Conservation (phyloP, 306 rosid genomes). For the Delonix regia region DNA sequence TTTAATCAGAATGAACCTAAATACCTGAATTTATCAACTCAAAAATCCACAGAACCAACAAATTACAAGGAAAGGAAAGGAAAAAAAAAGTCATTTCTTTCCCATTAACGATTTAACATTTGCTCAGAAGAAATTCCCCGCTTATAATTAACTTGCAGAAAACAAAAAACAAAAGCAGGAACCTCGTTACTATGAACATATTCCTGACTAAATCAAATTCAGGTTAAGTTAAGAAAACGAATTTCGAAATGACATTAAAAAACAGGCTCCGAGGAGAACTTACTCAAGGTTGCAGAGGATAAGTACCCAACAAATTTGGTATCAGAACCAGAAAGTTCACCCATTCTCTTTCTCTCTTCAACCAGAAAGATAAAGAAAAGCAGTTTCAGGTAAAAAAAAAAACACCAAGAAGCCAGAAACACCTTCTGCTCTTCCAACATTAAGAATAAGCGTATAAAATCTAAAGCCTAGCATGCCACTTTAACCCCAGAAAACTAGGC, state of each 20-base stretch:
- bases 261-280: neutral
- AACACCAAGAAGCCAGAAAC: neutral
- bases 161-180: neutral
- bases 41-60: neutral
- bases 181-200: neutral
- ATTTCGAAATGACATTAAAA: neutral
- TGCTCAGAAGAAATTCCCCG: neutral
- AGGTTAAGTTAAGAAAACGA: neutral
- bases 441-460: neutral
- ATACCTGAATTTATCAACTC: neutral
- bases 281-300: conserved; percentile 19
- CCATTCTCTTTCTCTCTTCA: neutral
- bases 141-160: neutral
- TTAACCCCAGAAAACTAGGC: conserved; percentile 8
- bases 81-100: neutral
- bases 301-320: conserved; percentile 5
- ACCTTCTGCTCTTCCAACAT: neutral
- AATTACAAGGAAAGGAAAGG: neutral
- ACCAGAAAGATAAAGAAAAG: neutral
- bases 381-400: neutral
- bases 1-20: neutral
- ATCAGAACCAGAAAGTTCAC: neutral
- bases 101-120: neutral
- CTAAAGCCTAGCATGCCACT: neutral
- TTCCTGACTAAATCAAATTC: neutral